Conservation (phyloP, 306 rosid genomes). For the Sindora glabra region DNA sequence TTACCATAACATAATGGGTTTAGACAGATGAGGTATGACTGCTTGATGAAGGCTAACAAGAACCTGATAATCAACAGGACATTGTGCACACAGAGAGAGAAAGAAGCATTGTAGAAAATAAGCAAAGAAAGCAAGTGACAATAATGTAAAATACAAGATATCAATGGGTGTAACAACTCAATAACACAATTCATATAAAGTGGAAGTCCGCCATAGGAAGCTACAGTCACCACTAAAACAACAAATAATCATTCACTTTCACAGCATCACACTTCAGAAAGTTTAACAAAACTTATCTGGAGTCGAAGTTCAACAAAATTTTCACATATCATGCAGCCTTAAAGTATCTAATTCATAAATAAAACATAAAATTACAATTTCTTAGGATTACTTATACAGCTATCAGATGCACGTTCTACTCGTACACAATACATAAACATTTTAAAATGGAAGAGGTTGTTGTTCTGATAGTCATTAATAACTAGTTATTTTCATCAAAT, state of each 20-base stretch:
- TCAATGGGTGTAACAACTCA: too few species aligned
- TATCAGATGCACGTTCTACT: not conserved
- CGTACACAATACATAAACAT: not conserved
- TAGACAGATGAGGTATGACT: slow-evolving; percentile 81
- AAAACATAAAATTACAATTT: not conserved
- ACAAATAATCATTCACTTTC: not conserved
- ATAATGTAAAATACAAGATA: too few species aligned
- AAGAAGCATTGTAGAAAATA: not conserved
- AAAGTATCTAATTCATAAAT: not conserved
- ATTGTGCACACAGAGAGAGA: slow-evolving; percentile 11
- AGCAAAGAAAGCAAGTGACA: not conserved
- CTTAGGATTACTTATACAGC: not conserved
- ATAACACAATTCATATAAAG: too few species aligned
- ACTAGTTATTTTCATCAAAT: not conserved
- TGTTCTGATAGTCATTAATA: not conserved
- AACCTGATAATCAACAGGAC: slow-evolving; percentile 50
- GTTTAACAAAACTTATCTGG: too few species aligned
- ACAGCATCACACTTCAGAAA: too few species aligned
- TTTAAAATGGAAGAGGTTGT: not conserved
- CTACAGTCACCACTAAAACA: not conserved
- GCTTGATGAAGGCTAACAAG: slow-evolving; percentile 71
- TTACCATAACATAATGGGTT: slow-evolving; percentile 80
- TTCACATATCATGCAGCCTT: too few species aligned
- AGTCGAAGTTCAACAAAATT: too few species aligned
- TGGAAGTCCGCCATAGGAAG: not conserved